These are phyloP conservation scores for Trichopus zeylanicus DNA, from an alignment of 116 monocot species.

Conservation along the genomic window DNA sequence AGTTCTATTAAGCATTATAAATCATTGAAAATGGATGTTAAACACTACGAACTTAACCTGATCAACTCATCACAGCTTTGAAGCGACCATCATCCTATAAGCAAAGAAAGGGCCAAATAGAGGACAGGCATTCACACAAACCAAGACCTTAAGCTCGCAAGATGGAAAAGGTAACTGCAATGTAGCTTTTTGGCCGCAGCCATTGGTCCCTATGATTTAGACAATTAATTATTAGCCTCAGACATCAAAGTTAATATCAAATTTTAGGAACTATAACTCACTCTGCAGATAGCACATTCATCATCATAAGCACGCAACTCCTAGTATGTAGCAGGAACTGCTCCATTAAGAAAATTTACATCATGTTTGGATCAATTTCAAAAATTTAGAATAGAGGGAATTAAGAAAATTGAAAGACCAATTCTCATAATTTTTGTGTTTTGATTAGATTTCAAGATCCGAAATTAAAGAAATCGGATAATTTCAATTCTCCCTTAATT, in stretches of 20 bases:
- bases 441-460: no score
- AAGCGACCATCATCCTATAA: background rate
- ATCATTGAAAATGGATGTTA: no score
- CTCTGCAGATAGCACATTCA: slow-evolving; percentile 98
- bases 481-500: no score
- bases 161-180: slow-evolving; percentile 96
- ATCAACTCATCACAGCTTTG: background rate
- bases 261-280: slow-evolving; percentile 14
- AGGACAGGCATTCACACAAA: slow-evolving; percentile 39
- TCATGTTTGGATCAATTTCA: no score
- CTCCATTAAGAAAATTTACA: slow-evolving; percentile 71
- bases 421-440: no score
- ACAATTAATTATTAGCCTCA: background rate
- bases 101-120: slow-evolving; percentile 5
- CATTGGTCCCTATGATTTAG: slow-evolving; percentile 76
- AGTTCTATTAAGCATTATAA: no score
- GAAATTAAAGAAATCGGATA: no score
- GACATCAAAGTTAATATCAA: background rate
- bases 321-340: slow-evolving; percentile 82
- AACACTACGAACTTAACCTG: no score
- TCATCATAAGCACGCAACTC: slow-evolving; percentile 77
- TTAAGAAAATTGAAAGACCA: no score
- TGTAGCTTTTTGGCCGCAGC: slow-evolving; percentile 81
- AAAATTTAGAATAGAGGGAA: no score
- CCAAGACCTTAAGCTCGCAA: slow-evolving; percentile 94